phyloP scores from a whole-genome alignment of 768 basidiomycete species.

The Lactifluus pinguis region DNA sequence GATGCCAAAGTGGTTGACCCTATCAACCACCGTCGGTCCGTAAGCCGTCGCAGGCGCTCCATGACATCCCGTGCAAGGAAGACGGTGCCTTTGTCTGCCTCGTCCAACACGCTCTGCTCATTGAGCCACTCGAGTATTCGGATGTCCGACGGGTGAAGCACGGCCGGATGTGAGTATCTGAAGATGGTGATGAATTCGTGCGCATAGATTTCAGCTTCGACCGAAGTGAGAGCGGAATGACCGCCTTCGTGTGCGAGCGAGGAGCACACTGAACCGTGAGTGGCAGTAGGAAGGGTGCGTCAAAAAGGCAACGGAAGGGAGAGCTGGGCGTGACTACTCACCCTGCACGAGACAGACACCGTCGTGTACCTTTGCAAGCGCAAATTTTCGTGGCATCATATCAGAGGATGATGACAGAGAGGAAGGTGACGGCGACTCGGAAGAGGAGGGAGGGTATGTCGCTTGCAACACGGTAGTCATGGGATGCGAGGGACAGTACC shows the following conservation, averaged over 20 bases:
- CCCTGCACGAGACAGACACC: conserved; percentile 22
- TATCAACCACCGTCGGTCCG: conserved; percentile 15
- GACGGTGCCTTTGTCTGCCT: conserved; percentile 29
- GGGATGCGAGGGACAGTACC: neutral
- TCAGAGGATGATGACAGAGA: neutral
- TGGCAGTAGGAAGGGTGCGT: neutral
- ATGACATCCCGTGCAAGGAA: conserved; percentile 30
- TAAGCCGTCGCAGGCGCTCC: conserved; percentile 26
- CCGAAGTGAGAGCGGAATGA: conserved; percentile 24
- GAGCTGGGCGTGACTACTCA: neutral
- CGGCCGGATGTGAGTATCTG: conserved; percentile 29
- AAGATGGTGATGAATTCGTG: conserved; percentile 35
- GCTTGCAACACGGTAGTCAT: conserved; percentile 11
- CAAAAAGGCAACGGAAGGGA: neutral
- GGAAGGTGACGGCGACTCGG: neutral
- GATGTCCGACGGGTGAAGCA: conserved; percentile 30
- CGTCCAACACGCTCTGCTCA: conserved; percentile 24
- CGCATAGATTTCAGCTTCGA: conserved; percentile 28
- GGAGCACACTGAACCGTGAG: conserved; percentile 7
- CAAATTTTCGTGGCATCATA: conserved; percentile 10
- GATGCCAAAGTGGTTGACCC: neutral
- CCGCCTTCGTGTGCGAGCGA: conserved; percentile 16
- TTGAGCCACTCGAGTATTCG: conserved; percentile 28
- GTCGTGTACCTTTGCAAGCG: conserved; percentile 19
- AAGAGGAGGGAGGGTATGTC: neutral